Evolutionary conservation across 139 green algal genomes (phyloP), one percentile per base, ranked within the genome.

Genomic region (Chlorella sp.): DNA sequence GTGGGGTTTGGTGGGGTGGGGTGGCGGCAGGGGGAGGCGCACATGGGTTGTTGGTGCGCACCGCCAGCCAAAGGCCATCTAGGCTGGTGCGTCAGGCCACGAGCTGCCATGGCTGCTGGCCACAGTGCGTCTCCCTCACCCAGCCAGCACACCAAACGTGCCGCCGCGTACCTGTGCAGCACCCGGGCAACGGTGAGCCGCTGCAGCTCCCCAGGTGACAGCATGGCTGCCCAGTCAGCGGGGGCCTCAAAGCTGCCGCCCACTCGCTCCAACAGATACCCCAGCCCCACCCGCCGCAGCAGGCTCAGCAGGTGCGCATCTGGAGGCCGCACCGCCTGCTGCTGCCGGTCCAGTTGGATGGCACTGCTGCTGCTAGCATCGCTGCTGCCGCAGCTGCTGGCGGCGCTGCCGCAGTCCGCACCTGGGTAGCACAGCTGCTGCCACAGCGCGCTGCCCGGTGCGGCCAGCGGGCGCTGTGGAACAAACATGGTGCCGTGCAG

Each of bases 191-290:
- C 67, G 12, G 84, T 73, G 26, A 96, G 44, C 28, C 93, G 88
- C 84, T 96, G 93, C 74, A 93, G 71, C 88, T 96, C 90, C 4
- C 93, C 93, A 20, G 89, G 86, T 0, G 93, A 95, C 32, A 96
- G 72, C 51, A 80, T 73, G 21, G 74, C 83, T 26, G 57, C 84
- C 88, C 85, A 88, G 39, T 60, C 20, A 5, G 81, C 67, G 30
- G 64, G n/a, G n/a, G 55, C 72, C 74, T 41, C 44, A 20, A 65
- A 60, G 62, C 82, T 67, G 82, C 39, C 69, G 41, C 72, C 84
- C 67, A 79, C 84, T 3, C 76, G 30, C 15, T 80, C 70, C 56
- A 74, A 6, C n/a, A 94, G 71, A n/a, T 85, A 34, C 36, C 36
- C n/a, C 63, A 94, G 76, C 0, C 85, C 89, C 32, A 94, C 91